Evolutionary conservation across 2,329 filamentous ascomycete genomes (phyloP), one percentile per base, ranked within the genome.

Genomic region (Monosporascus ibericus): DNA sequence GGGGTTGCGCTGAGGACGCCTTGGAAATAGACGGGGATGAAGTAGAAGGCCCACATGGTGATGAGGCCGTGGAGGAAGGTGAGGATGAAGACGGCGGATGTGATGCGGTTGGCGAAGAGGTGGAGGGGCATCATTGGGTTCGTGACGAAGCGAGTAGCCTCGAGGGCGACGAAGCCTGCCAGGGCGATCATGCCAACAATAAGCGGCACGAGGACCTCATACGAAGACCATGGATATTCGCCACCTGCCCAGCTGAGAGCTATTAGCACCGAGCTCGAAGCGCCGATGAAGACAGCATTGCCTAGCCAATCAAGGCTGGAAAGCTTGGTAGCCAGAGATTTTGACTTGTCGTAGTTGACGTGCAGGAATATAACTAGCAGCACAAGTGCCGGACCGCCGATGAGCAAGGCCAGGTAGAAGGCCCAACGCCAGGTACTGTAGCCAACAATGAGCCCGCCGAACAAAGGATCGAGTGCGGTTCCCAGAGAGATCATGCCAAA

Each of bases 1-100:
- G 25, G 25, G 25, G 25, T 25, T 25, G 6, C 55, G 1, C 50
- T 49, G 2, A 63, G 59, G 0, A 75, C 66, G 2, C 60, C 67
- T 50, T 75, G 72, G 58, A 76, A 75, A 56, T 75, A 76, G 11
- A 75, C 51, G 0, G 72, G 71, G 2, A 74, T 50, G 51, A 72
- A 73, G 57, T 66, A 69, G 36, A 61, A 52, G 7, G 64, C 51
- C 59, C 65, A 67, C 44, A 65, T 63, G 3, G 64, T 49, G 3
- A 72, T 54, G 3, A 75, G 51, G 5, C 63, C 61, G 18, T 71
- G 65, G 1, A 74, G 38, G 47, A 74, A 71, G 3, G 65, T 69
- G 2, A 69, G 49, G 2, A 61, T 37, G 36, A 67, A 70, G 2
- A 56, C 65, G 2, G 63, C 52, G 1, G 54, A 47, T 0, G 57